Conservation (phyloP, 805 yeast species). For the Metschnikowia orientalis region DNA sequence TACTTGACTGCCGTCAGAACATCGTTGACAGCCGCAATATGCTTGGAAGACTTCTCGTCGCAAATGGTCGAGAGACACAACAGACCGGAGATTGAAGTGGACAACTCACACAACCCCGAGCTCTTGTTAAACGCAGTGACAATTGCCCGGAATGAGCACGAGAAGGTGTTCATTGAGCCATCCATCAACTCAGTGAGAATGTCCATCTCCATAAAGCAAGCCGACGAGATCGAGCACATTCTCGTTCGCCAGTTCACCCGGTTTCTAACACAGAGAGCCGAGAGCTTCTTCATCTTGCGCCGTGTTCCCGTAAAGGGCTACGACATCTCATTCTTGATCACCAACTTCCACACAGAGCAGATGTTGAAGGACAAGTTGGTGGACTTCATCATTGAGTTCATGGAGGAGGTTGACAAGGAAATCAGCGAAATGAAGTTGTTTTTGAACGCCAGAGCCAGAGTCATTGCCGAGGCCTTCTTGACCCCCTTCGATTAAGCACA, state of each 20-base stretch:
- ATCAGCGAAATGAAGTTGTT: slow-evolving; percentile 97
- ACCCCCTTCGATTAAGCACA: slow-evolving; percentile 68
- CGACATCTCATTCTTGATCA: slow-evolving; percentile 88
- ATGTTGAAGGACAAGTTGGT: slow-evolving; percentile 94
- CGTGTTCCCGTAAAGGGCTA: slow-evolving; percentile 87
- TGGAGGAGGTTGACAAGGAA: slow-evolving; percentile 99
- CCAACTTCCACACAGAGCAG: slow-evolving; percentile 91
- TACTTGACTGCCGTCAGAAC: slow-evolving; percentile 90
- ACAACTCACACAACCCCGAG: slow-evolving; percentile 66
- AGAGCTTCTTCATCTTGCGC: slow-evolving; percentile 85
- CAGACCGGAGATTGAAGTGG: slow-evolving; percentile 91
- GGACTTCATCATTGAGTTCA: slow-evolving; percentile 94
- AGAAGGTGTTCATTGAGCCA: slow-evolving; percentile 87
- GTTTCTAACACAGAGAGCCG: slow-evolving; percentile 93
- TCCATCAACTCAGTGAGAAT: slow-evolving; percentile 90
- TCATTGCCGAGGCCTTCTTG: slow-evolving; percentile 92
- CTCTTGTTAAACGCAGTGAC: slow-evolving; percentile 83
- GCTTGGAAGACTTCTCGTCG: slow-evolving; percentile 90
- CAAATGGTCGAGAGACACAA: slow-evolving; percentile 96
- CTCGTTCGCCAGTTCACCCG: slow-evolving; percentile 92
- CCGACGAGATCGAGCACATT: slow-evolving; percentile 94
- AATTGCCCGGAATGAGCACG: slow-evolving; percentile 90
- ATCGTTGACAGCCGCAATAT: slow-evolving; percentile 88
- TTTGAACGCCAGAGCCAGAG: slow-evolving; percentile 95
- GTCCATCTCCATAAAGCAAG: slow-evolving; percentile 90